Percentiles rank a stretch among this genome's conserved stretches.
phyloP scores from a whole-genome alignment of 129 eudicot genomes.

The Logfia minima region DNA sequence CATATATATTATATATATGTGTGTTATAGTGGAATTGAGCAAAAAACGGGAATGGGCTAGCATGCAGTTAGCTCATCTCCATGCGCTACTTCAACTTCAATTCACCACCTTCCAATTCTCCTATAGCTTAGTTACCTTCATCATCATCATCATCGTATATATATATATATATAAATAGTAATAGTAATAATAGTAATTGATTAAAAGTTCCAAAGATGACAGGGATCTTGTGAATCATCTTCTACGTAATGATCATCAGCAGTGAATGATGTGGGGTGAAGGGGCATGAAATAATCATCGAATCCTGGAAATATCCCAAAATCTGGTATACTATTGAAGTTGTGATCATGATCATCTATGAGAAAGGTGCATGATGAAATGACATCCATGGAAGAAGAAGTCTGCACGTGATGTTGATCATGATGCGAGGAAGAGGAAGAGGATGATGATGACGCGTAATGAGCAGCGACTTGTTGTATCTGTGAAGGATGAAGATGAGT shows the following conservation, averaged over 20 bases:
- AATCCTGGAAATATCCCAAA: constrained; percentile 39
- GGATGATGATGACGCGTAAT: neutral
- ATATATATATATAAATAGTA: neutral
- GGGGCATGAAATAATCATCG: constrained; percentile 38
- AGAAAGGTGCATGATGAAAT: neutral
- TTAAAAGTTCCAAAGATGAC: constrained; percentile 35
- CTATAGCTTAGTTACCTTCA: too few relatives aligned
- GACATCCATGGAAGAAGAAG: constrained; percentile 2
- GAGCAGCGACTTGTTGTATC: constrained; percentile 39
- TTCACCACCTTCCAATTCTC: too few relatives aligned
- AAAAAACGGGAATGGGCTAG: too few relatives aligned
- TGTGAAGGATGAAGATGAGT: constrained; percentile 37
- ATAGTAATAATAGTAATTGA: neutral
- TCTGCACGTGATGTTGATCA: neutral
- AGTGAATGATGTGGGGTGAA: constrained; percentile 3
- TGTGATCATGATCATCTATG: constrained; percentile 6
- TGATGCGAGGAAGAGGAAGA: neutral
- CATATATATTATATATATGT: too few relatives aligned
- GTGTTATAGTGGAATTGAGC: too few relatives aligned
- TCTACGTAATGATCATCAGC: neutral
- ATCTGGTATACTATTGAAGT: constrained; percentile 11
- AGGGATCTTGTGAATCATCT: constrained; percentile 32
- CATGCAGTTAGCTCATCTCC: too few relatives aligned
- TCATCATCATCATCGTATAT: neutral
- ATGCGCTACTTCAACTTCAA: too few relatives aligned